Evolutionary conservation across 2,329 filamentous ascomycete species (phyloP), one percentile per base, ranked within the genome.

Genomic region (Aureobasidium subglaciale): DNA sequence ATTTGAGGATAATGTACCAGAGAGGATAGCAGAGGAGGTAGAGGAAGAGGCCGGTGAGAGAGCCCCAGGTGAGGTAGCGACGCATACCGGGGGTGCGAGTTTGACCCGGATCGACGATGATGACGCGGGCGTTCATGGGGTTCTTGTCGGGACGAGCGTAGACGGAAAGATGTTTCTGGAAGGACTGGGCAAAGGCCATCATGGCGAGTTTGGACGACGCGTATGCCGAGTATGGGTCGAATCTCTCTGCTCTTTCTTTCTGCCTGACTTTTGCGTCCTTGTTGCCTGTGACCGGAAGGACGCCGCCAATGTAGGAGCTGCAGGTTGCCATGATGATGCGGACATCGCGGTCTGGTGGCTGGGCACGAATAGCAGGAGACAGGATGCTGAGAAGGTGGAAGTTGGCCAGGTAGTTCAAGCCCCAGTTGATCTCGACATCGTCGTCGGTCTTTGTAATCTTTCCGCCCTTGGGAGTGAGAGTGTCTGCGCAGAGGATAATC

Each of bases 311-410:
- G 71, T 99, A 97, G 30, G 88, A 86, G 18, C 89, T 85, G 69
- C 95, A 99, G 0, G 88, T 95, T 1, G 88, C 79, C 61, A 97
- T 83, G 56, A 99, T 79, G 59, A 99, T 80, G 59, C 93, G 81
- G 15, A 99, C 90, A 69, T 99, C 93, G 64, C 93, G 83, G 69
- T 99, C 93, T 55, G 95, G 84, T 2, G 93, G 93, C 71, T 99
- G 93, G 1, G 88, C 90, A 61, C 90, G 83, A 58, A 99, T 78
- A 0, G 93, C 92, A 0, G 93, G 93, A 63, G 87, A 93, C 32
- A 99, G 78, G 27, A 99, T 95, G 61, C 88, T 88, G 41, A 99
- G 78, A 3, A 99, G 78, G 67, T 99, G 95, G 73, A 96, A 97
- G 70, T 96, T 97, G 60, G 90, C 87, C 35, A 99, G 79, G 70